Conservation (phyloP, 2,329 filamentous ascomycete species). For the Fusarium sp. region DNA sequence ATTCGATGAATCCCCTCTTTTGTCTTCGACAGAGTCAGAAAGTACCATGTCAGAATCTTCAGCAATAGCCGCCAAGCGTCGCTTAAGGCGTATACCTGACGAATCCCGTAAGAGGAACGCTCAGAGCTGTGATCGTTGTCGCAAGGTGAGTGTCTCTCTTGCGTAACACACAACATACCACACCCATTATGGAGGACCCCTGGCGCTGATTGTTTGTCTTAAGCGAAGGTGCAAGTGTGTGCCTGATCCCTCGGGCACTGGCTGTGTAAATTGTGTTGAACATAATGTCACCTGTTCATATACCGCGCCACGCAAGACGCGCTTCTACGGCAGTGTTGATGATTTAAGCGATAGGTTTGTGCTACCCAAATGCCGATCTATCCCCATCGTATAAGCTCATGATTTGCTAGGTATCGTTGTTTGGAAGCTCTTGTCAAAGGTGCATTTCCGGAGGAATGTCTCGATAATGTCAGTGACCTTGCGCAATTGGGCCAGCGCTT, state of each 20-base stretch:
- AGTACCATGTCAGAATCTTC: constrained; percentile 29
- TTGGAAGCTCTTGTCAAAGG: constrained; percentile 53
- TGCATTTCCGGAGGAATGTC: constrained; percentile 50
- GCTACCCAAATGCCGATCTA: neutral
- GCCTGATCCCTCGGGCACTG: constrained; percentile 44
- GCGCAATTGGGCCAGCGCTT: constrained; percentile 46
- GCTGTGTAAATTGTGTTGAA: constrained; percentile 50
- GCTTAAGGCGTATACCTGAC: constrained; percentile 51
- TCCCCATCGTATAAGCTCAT: constrained; percentile 1
- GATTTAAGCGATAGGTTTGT: constrained; percentile 52
- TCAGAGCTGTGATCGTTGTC: constrained; percentile 53
- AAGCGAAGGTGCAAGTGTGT: constrained; percentile 54
- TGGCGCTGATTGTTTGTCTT: constrained; percentile 4
- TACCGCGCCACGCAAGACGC: constrained; percentile 52
- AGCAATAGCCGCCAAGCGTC: constrained; percentile 44
- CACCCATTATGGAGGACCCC: neutral
- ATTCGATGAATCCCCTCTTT: constrained; percentile 29
- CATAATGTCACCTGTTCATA: constrained; percentile 51
- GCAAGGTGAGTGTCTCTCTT: constrained; percentile 44
- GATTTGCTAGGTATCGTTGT: constrained; percentile 47
- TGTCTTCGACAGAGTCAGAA: neutral
- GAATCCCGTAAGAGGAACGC: constrained; percentile 51
- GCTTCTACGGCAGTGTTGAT: constrained; percentile 53
- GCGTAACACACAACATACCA: neutral
- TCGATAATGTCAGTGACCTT: constrained; percentile 48